phyloP scores from a whole-genome alignment of 2,329 filamentous ascomycete species.

The Colletotrichum higginsianum region DNA sequence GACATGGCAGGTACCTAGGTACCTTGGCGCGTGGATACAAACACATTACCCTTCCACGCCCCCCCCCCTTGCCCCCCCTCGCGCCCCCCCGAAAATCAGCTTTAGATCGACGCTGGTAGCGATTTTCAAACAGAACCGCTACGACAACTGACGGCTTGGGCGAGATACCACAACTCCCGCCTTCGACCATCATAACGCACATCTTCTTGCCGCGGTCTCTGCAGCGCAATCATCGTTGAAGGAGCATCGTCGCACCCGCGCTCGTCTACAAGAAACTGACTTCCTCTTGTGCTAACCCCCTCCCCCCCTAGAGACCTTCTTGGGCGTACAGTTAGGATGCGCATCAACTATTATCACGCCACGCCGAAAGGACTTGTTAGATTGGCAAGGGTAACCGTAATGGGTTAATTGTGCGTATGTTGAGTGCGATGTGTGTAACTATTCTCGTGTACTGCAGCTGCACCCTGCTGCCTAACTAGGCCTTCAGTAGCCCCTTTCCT shows the following conservation, averaged over 20 bases:
- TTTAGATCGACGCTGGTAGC: neutral
- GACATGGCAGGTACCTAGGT: neutral
- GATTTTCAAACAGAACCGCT: neutral
- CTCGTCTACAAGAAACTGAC: neutral
- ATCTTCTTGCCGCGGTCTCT: too few species aligned
- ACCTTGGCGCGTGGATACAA: neutral
- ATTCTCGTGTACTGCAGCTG: too few species aligned
- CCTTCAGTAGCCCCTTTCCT: too few species aligned
- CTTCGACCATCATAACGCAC: neutral
- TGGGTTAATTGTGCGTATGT: too few species aligned
- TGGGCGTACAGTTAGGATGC: neutral
- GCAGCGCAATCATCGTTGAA: neutral
- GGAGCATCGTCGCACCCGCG: neutral
- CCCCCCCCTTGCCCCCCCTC: too few species aligned
- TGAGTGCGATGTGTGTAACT: too few species aligned
- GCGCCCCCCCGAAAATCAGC: neutral
- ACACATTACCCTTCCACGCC: neutral
- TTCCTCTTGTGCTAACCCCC: too few species aligned
- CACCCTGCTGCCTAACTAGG: too few species aligned
- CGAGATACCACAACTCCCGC: neutral
- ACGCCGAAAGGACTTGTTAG: too few species aligned
- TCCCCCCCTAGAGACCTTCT: too few species aligned
- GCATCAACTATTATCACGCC: neutral
- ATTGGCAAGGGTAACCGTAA: too few species aligned
- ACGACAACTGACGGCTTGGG: neutral